These are phyloP conservation scores for Tilletia walkeri DNA, from an alignment of 1,284 basidiomycete species.

Conservation along the genomic window DNA sequence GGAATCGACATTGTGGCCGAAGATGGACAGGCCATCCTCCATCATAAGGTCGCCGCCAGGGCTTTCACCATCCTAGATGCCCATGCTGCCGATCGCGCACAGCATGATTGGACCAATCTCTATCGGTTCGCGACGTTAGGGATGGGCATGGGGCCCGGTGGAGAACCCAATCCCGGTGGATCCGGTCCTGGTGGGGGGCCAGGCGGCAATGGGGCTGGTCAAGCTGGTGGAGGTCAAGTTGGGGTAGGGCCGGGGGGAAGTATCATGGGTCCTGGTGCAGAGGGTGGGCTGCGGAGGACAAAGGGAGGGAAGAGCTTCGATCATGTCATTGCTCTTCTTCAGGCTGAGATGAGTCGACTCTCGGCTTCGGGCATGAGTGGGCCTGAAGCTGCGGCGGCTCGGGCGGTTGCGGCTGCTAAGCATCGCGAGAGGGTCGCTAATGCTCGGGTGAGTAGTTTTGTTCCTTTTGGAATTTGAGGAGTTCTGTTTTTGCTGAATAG, in stretches of 20 bases:
- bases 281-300: slow-evolving; percentile 50
- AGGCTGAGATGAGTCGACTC: slow-evolving; percentile 9
- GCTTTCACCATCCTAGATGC: slow-evolving; percentile 83
- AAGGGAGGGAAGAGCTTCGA: slow-evolving; percentile 55
- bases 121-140: slow-evolving; percentile 31
- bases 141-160: neutral
- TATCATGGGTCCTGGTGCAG: slow-evolving; percentile 51
- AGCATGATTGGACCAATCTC: slow-evolving; percentile 52
- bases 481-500: neutral
- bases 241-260: slow-evolving; percentile 46
- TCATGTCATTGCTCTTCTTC: slow-evolving; percentile 55
- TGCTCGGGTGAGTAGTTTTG: neutral
- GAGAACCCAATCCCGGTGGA: neutral
- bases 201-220: neutral
- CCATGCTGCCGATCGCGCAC: slow-evolving; percentile 66
- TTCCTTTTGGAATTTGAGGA: neutral
- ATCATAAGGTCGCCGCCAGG: slow-evolving; percentile 95
- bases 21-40: slow-evolving; percentile 95
- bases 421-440: slow-evolving; percentile 1
- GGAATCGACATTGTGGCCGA: slow-evolving; percentile 98
- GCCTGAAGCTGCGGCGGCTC: slow-evolving; percentile 3
- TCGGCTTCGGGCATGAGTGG: neutral
- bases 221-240: slow-evolving; percentile 22
- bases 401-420: slow-evolving; percentile 2
- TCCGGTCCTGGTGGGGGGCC: neutral